These are phyloP conservation scores for Cryphonectria carpinicola DNA, from an alignment of 2,329 filamentous ascomycete genomes.

Conservation along the genomic window DNA sequence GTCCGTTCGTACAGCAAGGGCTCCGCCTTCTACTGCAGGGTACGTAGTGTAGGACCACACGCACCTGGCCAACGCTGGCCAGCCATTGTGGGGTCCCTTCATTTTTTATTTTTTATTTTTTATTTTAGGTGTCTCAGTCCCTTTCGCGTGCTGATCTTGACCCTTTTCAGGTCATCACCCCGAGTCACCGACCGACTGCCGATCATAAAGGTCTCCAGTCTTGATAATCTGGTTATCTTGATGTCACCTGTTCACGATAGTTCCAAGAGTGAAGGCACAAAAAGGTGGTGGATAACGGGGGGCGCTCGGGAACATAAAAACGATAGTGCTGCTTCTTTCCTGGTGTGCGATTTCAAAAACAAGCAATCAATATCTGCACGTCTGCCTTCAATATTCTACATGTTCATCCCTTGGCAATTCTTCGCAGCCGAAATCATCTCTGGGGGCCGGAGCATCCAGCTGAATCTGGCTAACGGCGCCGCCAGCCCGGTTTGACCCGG, in stretches of 20 bases:
- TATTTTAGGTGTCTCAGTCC: not conserved
- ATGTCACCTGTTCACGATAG: not conserved
- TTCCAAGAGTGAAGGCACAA: not conserved
- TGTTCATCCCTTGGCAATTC: not conserved
- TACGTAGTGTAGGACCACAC: not conserved
- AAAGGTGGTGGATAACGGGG: too few relatives aligned
- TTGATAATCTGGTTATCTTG: not conserved
- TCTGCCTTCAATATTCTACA: not conserved
- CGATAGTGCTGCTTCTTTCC: not conserved
- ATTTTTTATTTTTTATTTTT: not conserved
- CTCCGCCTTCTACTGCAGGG: not conserved
- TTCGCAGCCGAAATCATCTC: not conserved
- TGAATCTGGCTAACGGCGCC: not conserved
- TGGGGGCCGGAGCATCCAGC: not conserved
- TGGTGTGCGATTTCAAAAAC: not conserved
- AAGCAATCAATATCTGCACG: not conserved
- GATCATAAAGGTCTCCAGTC: not conserved
- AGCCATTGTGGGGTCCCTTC: constrained; percentile 1
- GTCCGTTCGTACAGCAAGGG: not conserved
- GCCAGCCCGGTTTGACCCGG: not conserved
- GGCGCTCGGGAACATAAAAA: not conserved
- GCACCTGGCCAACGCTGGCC: not conserved
- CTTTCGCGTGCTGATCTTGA: not conserved
- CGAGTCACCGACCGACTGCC: constrained; percentile 1
- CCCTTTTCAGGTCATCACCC: not conserved